Evolutionary conservation across 108 stramenopile species (phyloP).

Genomic region (Nannochloropsis oceanica): DNA sequence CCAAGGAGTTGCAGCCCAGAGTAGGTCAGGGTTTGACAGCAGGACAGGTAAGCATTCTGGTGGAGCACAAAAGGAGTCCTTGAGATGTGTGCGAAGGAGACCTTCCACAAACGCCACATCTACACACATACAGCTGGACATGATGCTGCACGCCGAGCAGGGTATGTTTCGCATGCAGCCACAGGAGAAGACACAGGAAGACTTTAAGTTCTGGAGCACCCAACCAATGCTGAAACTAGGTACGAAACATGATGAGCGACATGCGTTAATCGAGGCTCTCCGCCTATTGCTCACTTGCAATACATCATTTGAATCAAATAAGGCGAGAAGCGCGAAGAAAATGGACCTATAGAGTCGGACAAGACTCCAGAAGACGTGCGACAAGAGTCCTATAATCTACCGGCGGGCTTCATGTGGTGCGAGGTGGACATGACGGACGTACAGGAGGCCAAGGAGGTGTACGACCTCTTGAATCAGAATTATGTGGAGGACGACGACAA

Average conservation of each 20-base stretch:
- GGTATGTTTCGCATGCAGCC: background rate
- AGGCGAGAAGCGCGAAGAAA: constrained; percentile 35
- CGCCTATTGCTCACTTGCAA: no score
- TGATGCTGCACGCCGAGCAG: background rate
- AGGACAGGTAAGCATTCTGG: background rate
- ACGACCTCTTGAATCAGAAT: constrained; percentile 81
- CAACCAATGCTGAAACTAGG: constrained; percentile 52
- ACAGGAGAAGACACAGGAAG: background rate
- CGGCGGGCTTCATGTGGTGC: constrained; percentile 84
- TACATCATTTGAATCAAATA: no score
- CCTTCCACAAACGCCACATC: background rate
- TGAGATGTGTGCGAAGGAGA: background rate
- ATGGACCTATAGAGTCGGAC: constrained; percentile 65
- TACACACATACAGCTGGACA: background rate
- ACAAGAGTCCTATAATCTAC: constrained; percentile 85
- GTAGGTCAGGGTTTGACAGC: background rate
- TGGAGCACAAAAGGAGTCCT: background rate
- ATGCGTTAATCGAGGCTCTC: no score
- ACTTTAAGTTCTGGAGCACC: constrained; percentile 79
- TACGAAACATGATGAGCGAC: background rate
- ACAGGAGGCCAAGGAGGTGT: constrained; percentile 55
- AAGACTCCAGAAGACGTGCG: constrained; percentile 54
- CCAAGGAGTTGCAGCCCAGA: background rate
- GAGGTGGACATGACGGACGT: constrained; percentile 52
- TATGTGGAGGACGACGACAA: constrained; percentile 98